Base-by-base conservation (phyloP, 345 rosid species). In the Populus nigra region DNA sequence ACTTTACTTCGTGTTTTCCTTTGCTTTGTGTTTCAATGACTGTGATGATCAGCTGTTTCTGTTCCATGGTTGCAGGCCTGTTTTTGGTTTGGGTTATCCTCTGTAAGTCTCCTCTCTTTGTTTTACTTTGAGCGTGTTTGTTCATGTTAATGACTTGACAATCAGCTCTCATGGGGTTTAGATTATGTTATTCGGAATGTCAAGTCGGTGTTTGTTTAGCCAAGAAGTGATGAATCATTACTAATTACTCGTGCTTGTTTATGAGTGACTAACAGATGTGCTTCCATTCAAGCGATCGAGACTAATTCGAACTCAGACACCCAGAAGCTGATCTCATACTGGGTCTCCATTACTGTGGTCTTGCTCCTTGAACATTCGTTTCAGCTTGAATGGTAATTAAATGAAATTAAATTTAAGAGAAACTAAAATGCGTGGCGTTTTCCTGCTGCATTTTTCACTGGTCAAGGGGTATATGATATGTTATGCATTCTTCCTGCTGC, bases 241-340 rank as follows among this genome's bases (percentile, higher is more conserved):
- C 7, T 41, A 2, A 41, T 10, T 41, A 41, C 45, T 33, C 3
- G 5, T 66, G 33, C 47, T 63, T 76, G 33, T 49, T 57, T n/a
- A 22, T 22, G 53, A 76, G 38, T 27, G 62, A 39, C 63, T 43
- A 5, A 68, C 81, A 86, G 85, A 68, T 71, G 29, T 72, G 85
- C 80, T 69, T 86, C 88, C 1, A 72, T 81, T 77, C 73, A 36
- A 62, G 86, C 88, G 50, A 77, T 83, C 8, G 86, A 83, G 82
- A 71, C 74, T 38, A 73, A 83, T 66, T 79, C 85, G 1, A 77
- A 23, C 35, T 50, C 83, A 12, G 82, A 79, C 22, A 61, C 59
- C 65, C 74, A 36, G 78, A 86, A 83, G 66, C 31, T 86, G 72
- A 75, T 86, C 16, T 31, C 82, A 13, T 81, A 86, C 59, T 86